Conservation (phyloP, 2,329 filamentous ascomycete species). For the Monosporascus sp. region DNA sequence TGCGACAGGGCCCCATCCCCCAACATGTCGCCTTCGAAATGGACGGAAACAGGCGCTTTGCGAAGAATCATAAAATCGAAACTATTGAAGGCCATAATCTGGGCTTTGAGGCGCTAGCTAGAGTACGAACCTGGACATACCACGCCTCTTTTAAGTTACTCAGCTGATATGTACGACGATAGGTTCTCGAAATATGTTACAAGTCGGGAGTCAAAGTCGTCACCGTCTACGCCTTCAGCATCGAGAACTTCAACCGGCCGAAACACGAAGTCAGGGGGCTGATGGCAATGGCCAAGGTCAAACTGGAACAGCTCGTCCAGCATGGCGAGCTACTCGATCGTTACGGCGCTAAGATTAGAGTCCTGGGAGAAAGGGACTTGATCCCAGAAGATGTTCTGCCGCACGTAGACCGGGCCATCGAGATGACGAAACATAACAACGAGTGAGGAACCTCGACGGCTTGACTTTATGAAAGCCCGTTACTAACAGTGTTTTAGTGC, state of each 20-base stretch:
- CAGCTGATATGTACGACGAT: slow-evolving; percentile 9
- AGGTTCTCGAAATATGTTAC: slow-evolving; percentile 97
- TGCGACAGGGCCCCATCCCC: slow-evolving; percentile 87
- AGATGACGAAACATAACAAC: slow-evolving; percentile 82
- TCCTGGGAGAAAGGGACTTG: slow-evolving; percentile 78
- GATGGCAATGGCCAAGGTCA: slow-evolving; percentile 97
- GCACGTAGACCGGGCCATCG: slow-evolving; percentile 79
- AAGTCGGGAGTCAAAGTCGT: slow-evolving; percentile 95
- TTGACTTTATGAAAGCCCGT: background rate
- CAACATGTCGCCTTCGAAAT: slow-evolving; percentile 99
- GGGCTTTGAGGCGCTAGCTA: slow-evolving; percentile 89
- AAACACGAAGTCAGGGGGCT: slow-evolving; percentile 94
- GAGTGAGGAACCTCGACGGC: slow-evolving; percentile 45
- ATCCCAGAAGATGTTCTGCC: slow-evolving; percentile 83
- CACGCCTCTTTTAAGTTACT: background rate
- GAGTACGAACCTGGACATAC: slow-evolving; percentile 47
- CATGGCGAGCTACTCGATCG: slow-evolving; percentile 90
- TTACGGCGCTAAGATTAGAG: slow-evolving; percentile 81
- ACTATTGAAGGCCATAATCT: slow-evolving; percentile 93
- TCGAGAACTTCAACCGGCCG: slow-evolving; percentile 97
- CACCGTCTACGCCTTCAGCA: slow-evolving; percentile 96
- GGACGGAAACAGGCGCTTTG: slow-evolving; percentile 96
- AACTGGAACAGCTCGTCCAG: slow-evolving; percentile 83
- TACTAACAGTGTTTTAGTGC: slow-evolving; percentile 31
- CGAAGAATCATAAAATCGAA: slow-evolving; percentile 84